Percentiles rank a stretch among this genome's conserved stretches.
These are phyloP conservation scores for Vickermania spadyakhi DNA, from an alignment of 208 protist genomes.

Conservation along the genomic window DNA sequence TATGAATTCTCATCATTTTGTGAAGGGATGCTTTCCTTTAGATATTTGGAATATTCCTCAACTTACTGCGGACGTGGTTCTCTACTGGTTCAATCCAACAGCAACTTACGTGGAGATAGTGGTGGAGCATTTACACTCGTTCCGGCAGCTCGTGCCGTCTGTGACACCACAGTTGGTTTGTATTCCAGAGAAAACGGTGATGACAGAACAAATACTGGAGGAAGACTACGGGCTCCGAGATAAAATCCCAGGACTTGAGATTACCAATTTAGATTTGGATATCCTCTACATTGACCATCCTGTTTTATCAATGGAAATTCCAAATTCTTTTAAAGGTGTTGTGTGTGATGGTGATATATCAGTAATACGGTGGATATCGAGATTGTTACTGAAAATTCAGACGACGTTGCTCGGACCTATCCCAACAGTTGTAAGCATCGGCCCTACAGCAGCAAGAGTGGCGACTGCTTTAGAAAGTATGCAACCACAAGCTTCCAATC, in stretches of 20 bases:
- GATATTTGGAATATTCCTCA: background rate
- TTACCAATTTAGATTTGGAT: constrained; percentile 70
- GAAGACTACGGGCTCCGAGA: constrained; percentile 60
- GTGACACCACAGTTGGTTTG: constrained; percentile 38
- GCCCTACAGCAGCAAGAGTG: constrained; percentile 42
- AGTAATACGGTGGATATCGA: constrained; percentile 53
- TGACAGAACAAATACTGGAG: constrained; percentile 62
- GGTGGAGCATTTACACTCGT: constrained; percentile 39
- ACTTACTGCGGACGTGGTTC: background rate
- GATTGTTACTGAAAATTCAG: constrained; percentile 80
- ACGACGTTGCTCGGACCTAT: constrained; percentile 51
- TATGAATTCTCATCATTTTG: background rate
- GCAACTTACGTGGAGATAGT: constrained; percentile 17
- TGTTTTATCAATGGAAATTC: constrained; percentile 65
- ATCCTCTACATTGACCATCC: constrained; percentile 65
- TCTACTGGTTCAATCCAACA: background rate
- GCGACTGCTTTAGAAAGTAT: constrained; percentile 53
- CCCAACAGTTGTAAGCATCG: constrained; percentile 46
- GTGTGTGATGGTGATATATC: constrained; percentile 64
- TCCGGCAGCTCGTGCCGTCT: constrained; percentile 39
- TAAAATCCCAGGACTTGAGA: constrained; percentile 33
- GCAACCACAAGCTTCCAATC: constrained; percentile 56
- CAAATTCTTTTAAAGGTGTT: constrained; percentile 56
- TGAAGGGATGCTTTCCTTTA: background rate
- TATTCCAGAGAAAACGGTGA: constrained; percentile 62